These are phyloP conservation scores for Forsythia viridissima DNA, from an alignment of 257 asterid species.

Conservation along the genomic window DNA sequence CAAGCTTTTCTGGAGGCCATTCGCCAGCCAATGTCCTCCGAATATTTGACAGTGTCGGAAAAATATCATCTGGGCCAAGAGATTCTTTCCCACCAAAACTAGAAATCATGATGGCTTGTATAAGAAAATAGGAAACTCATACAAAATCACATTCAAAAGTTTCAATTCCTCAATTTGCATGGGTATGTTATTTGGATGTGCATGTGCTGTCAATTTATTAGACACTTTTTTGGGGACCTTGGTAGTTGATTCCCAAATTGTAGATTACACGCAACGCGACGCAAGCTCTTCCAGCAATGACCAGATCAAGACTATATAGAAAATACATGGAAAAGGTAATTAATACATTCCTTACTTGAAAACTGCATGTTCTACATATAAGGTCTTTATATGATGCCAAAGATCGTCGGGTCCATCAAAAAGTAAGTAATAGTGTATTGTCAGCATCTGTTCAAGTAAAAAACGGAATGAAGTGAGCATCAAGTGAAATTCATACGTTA, in stretches of 20 bases:
- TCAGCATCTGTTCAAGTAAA: constrained; percentile 61
- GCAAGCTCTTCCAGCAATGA: constrained; percentile 9
- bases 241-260: neutral
- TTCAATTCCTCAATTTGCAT: neutral
- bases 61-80: constrained; percentile 58
- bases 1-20: constrained; percentile 93
- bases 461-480: too few species aligned
- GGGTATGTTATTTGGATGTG: neutral
- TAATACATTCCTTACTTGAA: constrained; percentile 57
- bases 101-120: constrained; percentile 22
- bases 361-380: constrained; percentile 53
- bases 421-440: constrained; percentile 92
- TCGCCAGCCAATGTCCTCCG: constrained; percentile 86
- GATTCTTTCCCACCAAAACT: constrained; percentile 81
- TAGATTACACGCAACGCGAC: too few species aligned
- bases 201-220: neutral
- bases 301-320: neutral
- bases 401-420: constrained; percentile 87
- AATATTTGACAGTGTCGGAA: constrained; percentile 55
- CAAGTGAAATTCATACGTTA: neutral
- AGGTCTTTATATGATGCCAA: constrained; percentile 81
- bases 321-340: neutral
- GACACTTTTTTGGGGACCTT: neutral
- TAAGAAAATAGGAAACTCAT: constrained; percentile 25
- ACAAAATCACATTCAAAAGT: neutral